phyloP scores from a whole-genome alignment of 2,329 filamentous ascomycete species.

The Hymenoscyphus scutula region DNA sequence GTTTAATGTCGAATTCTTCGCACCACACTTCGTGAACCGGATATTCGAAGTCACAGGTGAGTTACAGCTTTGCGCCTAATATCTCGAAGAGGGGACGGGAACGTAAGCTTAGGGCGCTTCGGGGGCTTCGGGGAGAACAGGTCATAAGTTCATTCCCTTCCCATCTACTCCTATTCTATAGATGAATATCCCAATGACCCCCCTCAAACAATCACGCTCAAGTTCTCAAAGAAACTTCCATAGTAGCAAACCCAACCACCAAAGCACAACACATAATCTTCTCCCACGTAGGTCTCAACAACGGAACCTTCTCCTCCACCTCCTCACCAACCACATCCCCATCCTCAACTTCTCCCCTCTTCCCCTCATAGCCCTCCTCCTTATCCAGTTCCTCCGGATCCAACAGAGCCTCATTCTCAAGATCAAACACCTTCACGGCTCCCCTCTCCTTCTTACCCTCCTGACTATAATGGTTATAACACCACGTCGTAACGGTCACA shows the following conservation, averaged over 20 bases:
- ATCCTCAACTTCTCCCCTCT: neutral
- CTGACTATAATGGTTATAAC: conserved; percentile 27
- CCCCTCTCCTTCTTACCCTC: conserved; percentile 6
- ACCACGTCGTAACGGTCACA: conserved; percentile 22
- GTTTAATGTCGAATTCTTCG: too few relatives aligned
- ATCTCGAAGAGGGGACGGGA: too few relatives aligned
- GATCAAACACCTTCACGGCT: neutral
- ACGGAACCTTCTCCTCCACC: neutral
- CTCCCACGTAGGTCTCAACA: conserved; percentile 12
- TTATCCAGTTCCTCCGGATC: neutral
- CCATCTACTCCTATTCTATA: too few relatives aligned
- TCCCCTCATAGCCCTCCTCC: neutral
- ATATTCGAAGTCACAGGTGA: too few relatives aligned
- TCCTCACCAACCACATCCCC: neutral
- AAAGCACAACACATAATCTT: conserved; percentile 17
- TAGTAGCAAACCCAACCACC: conserved; percentile 14
- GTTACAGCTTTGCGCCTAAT: too few relatives aligned
- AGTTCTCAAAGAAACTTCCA: conserved; percentile 17
- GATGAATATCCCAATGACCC: neutral
- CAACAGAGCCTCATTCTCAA: conserved; percentile 4
- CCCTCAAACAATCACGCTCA: neutral
- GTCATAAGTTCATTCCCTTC: too few relatives aligned
- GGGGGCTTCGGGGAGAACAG: too few relatives aligned
- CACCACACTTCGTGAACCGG: too few relatives aligned
- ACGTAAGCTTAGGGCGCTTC: too few relatives aligned